Percentiles rank a stretch among this genome's conserved stretches.
These are phyloP conservation scores for Aethionema arabicum DNA, from an alignment of 345 rosid species.

Conservation along the genomic window DNA sequence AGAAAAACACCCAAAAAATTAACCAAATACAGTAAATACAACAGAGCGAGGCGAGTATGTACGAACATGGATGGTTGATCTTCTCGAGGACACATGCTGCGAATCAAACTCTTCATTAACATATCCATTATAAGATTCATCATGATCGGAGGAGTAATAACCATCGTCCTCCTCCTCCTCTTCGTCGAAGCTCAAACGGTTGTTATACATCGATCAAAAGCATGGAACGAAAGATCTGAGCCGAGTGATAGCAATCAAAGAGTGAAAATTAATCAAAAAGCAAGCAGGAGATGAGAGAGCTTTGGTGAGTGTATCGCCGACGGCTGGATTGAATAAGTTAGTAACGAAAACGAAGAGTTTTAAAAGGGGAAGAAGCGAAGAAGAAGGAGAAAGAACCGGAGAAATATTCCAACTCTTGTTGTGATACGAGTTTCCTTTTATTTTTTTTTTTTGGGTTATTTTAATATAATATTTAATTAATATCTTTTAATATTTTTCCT, in stretches of 20 bases:
- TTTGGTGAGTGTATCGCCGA: background rate
- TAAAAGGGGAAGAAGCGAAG: no score
- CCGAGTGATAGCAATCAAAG: no score
- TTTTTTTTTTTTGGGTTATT: no score
- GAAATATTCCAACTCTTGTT: no score
- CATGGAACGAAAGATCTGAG: no score
- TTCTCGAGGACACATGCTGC: conserved; percentile 44
- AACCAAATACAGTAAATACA: background rate
- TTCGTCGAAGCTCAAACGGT: conserved; percentile 48
- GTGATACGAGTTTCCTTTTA: no score
- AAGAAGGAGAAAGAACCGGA: no score
- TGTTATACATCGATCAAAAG: conserved; percentile 45
- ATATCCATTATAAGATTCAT: conserved; percentile 54
- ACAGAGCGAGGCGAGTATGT: background rate
- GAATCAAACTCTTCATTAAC: conserved; percentile 55
- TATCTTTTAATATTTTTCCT: no score
- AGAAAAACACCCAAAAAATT: background rate
- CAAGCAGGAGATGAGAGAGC: background rate
- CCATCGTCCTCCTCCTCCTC: conserved; percentile 15
- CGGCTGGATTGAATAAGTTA: no score
- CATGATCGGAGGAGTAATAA: conserved; percentile 51
- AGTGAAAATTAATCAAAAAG: background rate
- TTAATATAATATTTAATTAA: no score
- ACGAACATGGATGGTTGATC: conserved; percentile 59
- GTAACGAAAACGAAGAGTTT: no score